phyloP scores from a whole-genome alignment of 2,329 filamentous ascomycete species.

The Fusarium staphyleae region DNA sequence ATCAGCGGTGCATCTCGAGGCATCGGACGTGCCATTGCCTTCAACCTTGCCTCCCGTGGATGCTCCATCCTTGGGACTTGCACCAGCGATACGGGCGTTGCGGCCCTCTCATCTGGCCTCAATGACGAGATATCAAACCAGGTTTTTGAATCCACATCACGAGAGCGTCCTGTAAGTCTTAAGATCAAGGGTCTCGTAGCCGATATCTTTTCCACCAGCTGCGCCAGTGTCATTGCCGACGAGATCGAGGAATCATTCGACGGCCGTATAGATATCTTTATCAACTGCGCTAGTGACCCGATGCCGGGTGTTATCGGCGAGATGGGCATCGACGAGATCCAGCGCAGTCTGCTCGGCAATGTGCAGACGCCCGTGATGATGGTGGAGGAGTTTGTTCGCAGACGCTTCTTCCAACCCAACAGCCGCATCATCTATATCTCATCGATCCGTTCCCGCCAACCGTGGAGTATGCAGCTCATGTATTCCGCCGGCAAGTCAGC shows the following conservation, averaged over 20 bases:
- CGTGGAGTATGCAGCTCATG: conserved; percentile 46
- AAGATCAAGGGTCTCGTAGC: conserved; percentile 42
- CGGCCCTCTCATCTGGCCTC: conserved; percentile 29
- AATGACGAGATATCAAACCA: conserved; percentile 28
- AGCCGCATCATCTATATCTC: conserved; percentile 49
- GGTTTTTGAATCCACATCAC: conserved; percentile 25
- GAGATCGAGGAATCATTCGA: conserved; percentile 34
- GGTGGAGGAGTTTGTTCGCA: conserved; percentile 46
- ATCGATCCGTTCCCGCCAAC: conserved; percentile 43
- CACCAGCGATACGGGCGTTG: conserved; percentile 28
- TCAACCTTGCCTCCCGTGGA: conserved; percentile 41
- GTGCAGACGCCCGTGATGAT: conserved; percentile 47
- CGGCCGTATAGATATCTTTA: conserved; percentile 44
- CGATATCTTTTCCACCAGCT: conserved; percentile 42
- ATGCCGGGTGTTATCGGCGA: conserved; percentile 42
- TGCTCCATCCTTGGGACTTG: conserved; percentile 46
- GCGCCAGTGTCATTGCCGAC: conserved; percentile 40
- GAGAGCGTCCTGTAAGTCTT: conserved; percentile 16
- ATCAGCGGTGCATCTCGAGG: conserved; percentile 35
- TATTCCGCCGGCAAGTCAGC: conserved; percentile 47
- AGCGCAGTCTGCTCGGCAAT: conserved; percentile 45
- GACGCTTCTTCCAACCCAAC: conserved; percentile 42
- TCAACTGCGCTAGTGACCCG: conserved; percentile 45
- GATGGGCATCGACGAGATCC: conserved; percentile 39
- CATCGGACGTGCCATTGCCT: conserved; percentile 41